These are phyloP conservation scores for Lyophyllum semitale DNA, from an alignment of 768 basidiomycete species.

Conservation along the genomic window DNA sequence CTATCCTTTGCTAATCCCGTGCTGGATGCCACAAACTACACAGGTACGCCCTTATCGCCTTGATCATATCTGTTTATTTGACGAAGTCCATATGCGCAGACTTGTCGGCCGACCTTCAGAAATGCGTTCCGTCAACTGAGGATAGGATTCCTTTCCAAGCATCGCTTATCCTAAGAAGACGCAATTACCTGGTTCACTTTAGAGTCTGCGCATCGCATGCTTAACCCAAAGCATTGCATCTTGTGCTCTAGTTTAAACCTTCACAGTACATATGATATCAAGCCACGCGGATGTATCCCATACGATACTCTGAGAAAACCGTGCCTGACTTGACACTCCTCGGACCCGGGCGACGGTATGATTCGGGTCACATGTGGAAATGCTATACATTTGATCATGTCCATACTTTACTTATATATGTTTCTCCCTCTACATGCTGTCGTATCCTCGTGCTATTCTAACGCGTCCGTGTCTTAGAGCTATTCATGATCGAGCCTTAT, in stretches of 20 bases:
- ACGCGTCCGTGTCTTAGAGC: neutral
- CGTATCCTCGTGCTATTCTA: slow-evolving; percentile 9
- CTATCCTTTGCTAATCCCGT: neutral
- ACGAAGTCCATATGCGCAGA: neutral
- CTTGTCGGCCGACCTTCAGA: neutral
- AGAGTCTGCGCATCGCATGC: no score
- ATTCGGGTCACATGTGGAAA: slow-evolving; percentile 2
- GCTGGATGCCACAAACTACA: no score
- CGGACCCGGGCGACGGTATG: neutral
- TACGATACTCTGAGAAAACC: slow-evolving; percentile 1
- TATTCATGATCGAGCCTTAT: slow-evolving; percentile 12
- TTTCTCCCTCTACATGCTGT: neutral
- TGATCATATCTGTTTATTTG: neutral
- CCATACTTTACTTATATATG: neutral
- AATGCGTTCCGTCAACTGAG: no score
- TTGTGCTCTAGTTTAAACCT: neutral
- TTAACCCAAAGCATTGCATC: no score
- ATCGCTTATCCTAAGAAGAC: no score
- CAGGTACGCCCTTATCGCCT: neutral
- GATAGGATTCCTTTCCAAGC: no score
- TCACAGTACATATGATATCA: neutral
- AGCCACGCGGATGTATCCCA: slow-evolving; percentile 12
- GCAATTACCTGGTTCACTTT: no score
- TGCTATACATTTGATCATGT: neutral
- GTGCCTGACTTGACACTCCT: neutral